A percentile compares a stretch with the other conserved stretches of the same genome.
These are phyloP conservation scores for Hemileccinum impolitum DNA, from an alignment of 768 basidiomycete species.

Conservation along the genomic window DNA sequence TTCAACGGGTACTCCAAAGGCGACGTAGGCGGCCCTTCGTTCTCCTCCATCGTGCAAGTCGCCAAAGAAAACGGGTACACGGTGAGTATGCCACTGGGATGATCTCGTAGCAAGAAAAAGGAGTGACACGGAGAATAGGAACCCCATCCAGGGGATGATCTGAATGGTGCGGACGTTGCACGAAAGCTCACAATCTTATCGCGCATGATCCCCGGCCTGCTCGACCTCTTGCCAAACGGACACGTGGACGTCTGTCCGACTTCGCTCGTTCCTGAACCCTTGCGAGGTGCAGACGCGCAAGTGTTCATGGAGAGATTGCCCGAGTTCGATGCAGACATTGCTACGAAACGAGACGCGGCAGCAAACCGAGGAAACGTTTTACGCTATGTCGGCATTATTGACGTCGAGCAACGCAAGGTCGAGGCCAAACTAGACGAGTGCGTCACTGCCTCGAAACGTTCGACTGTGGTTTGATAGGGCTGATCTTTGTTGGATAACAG, in stretches of 20 bases:
- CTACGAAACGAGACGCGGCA: constrained; percentile 73
- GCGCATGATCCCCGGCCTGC: constrained; percentile 57
- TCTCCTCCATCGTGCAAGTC: constrained; percentile 84
- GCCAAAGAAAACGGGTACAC: constrained; percentile 96
- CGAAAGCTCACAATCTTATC: constrained; percentile 96
- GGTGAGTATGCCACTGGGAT: constrained; percentile 38
- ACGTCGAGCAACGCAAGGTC: constrained; percentile 61
- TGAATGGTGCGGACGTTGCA: constrained; percentile 95
- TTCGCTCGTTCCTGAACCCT: constrained; percentile 79
- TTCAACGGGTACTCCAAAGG: constrained; percentile 93
- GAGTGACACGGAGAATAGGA: constrained; percentile 56
- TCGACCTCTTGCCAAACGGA: constrained; percentile 63
- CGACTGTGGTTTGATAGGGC: background rate
- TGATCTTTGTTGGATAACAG: constrained; percentile 37
- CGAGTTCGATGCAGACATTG: constrained; percentile 79
- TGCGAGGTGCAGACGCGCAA: constrained; percentile 72
- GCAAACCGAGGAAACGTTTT: constrained; percentile 79
- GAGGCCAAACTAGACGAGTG: constrained; percentile 90
- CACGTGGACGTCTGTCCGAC: constrained; percentile 77
- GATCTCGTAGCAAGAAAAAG: background rate
- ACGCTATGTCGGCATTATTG: constrained; percentile 92
- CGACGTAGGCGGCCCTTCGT: constrained; percentile 62
- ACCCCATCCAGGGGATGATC: constrained; percentile 95
- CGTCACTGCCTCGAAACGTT: constrained; percentile 20
- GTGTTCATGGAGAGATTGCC: constrained; percentile 79